These are phyloP conservation scores for Aspergillus sclerotiicarbonarius DNA, from an alignment of 495 filamentous ascomycete genomes.

Conservation along the genomic window DNA sequence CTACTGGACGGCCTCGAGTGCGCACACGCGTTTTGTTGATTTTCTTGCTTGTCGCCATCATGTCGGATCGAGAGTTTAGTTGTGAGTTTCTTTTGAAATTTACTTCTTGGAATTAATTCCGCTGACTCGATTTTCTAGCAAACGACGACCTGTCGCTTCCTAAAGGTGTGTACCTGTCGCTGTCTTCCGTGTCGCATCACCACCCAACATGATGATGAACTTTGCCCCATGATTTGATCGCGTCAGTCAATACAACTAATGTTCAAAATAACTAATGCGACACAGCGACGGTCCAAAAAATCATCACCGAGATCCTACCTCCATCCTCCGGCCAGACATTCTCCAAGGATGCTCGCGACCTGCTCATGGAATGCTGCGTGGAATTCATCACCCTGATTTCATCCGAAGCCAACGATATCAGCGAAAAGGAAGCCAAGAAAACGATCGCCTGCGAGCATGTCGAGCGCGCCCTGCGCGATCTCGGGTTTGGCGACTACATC, in stretches of 20 bases:
- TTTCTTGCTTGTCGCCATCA: conserved; percentile 35
- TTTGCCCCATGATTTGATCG: neutral
- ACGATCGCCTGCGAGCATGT: conserved; percentile 97
- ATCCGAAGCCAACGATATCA: conserved; percentile 96
- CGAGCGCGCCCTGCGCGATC: conserved; percentile 81
- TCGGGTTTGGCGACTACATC: conserved; percentile 91
- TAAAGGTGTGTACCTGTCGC: conserved; percentile 61
- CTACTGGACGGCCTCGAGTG: neutral
- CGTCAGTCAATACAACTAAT: neutral
- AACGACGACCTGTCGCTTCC: conserved; percentile 93
- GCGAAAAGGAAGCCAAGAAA: conserved; percentile 97
- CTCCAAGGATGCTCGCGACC: conserved; percentile 88
- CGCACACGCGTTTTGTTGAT: conserved; percentile 6
- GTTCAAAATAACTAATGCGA: conserved; percentile 1
- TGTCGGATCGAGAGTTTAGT: conserved; percentile 91
- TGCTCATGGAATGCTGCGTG: conserved; percentile 97
- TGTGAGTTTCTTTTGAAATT: conserved; percentile 51
- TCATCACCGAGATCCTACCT: conserved; percentile 89
- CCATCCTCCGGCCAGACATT: conserved; percentile 68
- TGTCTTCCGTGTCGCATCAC: neutral
- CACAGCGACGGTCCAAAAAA: conserved; percentile 94
- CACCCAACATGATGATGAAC: neutral
- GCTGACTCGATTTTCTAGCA: conserved; percentile 46
- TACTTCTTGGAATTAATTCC: conserved; percentile 16
- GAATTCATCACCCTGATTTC: conserved; percentile 98